phyloP scores from a whole-genome alignment of 306 rosid species.

The Cucurbita argyrosperma region DNA sequence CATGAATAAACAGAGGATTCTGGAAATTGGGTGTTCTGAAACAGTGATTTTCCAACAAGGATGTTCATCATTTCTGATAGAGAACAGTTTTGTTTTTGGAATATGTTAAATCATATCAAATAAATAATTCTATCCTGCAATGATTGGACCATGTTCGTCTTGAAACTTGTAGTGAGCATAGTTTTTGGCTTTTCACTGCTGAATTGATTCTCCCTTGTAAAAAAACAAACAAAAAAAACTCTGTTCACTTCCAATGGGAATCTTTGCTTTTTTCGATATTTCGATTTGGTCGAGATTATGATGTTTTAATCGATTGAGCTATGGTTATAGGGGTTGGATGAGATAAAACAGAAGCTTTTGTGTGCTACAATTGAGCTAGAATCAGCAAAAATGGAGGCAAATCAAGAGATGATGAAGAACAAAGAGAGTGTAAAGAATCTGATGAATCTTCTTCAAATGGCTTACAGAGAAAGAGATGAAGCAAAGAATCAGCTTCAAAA shows the following conservation, averaged over 20 bases:
- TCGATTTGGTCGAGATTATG: neutral
- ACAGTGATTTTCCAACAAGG: neutral
- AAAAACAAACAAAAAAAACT: neutral
- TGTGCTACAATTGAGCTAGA: conserved; percentile 23
- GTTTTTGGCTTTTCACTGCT: neutral
- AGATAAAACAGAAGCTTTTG: conserved; percentile 24
- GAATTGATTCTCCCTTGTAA: neutral
- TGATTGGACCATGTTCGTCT: neutral
- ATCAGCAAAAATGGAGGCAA: conserved; percentile 21
- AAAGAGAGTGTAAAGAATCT: conserved; percentile 24
- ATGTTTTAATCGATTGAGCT: too few species aligned
- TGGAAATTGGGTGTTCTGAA: neutral
- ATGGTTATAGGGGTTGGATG: conserved; percentile 20
- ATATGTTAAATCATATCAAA: neutral
- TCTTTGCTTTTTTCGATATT: neutral
- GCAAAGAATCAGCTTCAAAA: conserved; percentile 38
- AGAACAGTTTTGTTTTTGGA: neutral
- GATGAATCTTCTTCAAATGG: conserved; percentile 18
- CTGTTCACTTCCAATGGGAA: neutral
- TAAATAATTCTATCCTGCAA: neutral
- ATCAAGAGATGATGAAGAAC: conserved; percentile 19
- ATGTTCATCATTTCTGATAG: neutral
- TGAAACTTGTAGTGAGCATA: neutral
- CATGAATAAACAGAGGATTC: neutral
- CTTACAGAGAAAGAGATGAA: conserved; percentile 53